Evolutionary conservation across 768 basidiomycete genomes (phyloP), one percentile per base, ranked within the genome.

Genomic region (Naganishia onofrii): DNA sequence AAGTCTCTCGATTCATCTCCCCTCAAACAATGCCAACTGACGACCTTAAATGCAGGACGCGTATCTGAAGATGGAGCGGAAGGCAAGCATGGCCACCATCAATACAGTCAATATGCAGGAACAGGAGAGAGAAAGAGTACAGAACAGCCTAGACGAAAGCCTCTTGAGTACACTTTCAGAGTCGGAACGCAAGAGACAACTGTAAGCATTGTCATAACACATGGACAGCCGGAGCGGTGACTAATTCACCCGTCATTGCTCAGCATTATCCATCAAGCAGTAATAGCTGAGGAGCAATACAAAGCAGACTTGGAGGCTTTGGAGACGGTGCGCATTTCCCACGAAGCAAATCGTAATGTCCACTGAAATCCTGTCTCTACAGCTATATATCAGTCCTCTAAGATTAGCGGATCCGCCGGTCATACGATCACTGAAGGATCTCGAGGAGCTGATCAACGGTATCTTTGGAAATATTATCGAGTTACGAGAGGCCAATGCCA

Each of bases 381-480:
- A 91, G 89, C 85, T 93, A 4, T 96, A 89, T 79, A 85, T 94
- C 64, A 84, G 85, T 28, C 90, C 91, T 2, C 82, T 98, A 34
- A 87, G 88, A 21, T 81, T 82, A 21, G 85, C 87, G 55, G 85
- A 91, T 28, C 90, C 91, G 21, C 87, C 92, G 0, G 89, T 95
- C 74, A 87, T 96, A 48, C 82, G 84, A 5, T 81, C 84, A 4
- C 76, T 84, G 29, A 84, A 86, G 36, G 73, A 75, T 8, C 80
- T 96, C 84, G 94, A 96, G 83, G 91, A 94, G 80, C 85, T 98
- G 67, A 94, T 93, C 85, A 88, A 91, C 79, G 92, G 94, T 77
- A 87, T 98, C 75, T 97, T 98, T 90, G 89, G 91, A 66, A 87
- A 88, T 76, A 95, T 92, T 23, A 85, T 95, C 75, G 92, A 96